A percentile compares a stretch with the other conserved stretches of the same genome.
These are phyloP conservation scores for Penicillium fuscoglaucum DNA, from an alignment of 2,329 filamentous ascomycete species.

Conservation along the genomic window DNA sequence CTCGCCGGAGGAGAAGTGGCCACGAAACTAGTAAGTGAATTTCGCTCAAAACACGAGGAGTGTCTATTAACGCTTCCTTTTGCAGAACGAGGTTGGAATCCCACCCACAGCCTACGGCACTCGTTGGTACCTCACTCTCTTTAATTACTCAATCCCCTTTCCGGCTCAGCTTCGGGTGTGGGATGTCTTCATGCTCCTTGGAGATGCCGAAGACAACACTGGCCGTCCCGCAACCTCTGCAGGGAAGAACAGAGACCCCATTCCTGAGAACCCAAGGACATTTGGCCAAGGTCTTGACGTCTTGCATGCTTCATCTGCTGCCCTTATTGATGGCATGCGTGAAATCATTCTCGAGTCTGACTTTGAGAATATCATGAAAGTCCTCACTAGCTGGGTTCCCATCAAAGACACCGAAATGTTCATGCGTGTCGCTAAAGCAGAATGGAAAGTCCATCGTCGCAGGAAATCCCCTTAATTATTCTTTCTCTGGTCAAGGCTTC, in stretches of 20 bases:
- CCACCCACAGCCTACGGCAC: conserved; percentile 92
- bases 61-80: conserved; percentile 5
- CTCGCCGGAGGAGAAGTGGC: conserved; percentile 75
- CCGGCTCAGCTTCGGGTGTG: conserved; percentile 90
- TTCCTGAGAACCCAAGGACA: conserved; percentile 30
- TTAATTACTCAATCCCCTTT: conserved; percentile 96
- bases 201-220: conserved; percentile 61
- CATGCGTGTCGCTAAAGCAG: conserved; percentile 84
- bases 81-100: conserved; percentile 72
- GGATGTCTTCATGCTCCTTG: conserved; percentile 96
- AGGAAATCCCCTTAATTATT: conserved; percentile 35
- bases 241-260: conserved; percentile 28
- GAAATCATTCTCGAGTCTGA: conserved; percentile 89
- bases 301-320: conserved; percentile 84
- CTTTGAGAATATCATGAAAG: conserved; percentile 98
- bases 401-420: conserved; percentile 91
- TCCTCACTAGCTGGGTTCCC: conserved; percentile 88
- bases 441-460: conserved; percentile 71
- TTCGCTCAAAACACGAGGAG: not conserved
- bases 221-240: conserved; percentile 20
- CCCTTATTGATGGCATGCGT: conserved; percentile 84
- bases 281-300: conserved; percentile 74
- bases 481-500: not conserved
- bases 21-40: conserved; percentile 68
- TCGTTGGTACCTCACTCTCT: conserved; percentile 94